Percentiles rank a stretch among this genome's conserved stretches.
These are phyloP conservation scores for Eucalyptus marginata DNA, from an alignment of 345 rosid genomes.

Conservation along the genomic window DNA sequence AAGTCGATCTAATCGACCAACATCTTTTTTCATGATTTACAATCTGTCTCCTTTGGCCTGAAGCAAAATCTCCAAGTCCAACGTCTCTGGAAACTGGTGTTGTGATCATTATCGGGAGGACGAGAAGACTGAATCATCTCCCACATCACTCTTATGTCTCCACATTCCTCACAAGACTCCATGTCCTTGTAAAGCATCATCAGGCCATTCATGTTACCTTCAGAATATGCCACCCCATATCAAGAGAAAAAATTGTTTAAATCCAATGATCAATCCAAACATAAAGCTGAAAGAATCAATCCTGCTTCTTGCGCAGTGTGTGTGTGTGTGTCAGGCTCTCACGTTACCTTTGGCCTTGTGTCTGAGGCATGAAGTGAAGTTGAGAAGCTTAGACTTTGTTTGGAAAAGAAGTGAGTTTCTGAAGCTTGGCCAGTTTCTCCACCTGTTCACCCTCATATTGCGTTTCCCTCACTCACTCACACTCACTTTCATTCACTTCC, in stretches of 20 bases:
- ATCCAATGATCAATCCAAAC: not conserved
- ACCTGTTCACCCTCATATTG: slow-evolving; percentile 13
- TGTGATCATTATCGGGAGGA: not conserved
- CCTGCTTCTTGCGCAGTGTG: not conserved
- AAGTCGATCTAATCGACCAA: not conserved
- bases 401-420: slow-evolving; percentile 14
- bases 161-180: slow-evolving; percentile 47
- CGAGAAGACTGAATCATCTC: slow-evolving; percentile 40
- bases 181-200: slow-evolving; percentile 34
- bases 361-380: slow-evolving; percentile 18
- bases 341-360: slow-evolving; percentile 28
- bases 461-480: not conserved
- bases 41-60: slow-evolving; percentile 19
- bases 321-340: not conserved
- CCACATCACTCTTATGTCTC: slow-evolving; percentile 63
- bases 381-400: slow-evolving; percentile 17
- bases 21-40: not conserved
- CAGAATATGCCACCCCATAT: not conserved
- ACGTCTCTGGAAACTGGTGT: not conserved
- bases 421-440: slow-evolving; percentile 22
- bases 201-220: slow-evolving; percentile 29
- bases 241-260: not conserved
- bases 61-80: not conserved
- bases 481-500: not conserved
- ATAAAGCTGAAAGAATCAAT: not conserved